Percentiles rank a stretch among this genome's conserved stretches.
phyloP scores from a whole-genome alignment of 83 land plant genomes.

The Isoetes engelmannii region DNA sequence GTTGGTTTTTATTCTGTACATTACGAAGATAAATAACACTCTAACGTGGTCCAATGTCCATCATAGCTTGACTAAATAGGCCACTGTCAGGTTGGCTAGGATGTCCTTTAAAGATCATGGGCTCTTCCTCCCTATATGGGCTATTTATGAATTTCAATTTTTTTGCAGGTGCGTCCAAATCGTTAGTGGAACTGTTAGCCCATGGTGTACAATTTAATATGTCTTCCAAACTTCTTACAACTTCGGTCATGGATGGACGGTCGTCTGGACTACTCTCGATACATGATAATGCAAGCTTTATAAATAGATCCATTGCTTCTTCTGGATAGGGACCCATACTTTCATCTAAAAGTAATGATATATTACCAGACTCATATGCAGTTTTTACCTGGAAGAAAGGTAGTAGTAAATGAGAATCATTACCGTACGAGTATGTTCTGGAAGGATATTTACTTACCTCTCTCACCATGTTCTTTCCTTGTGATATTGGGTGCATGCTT shows the following conservation, averaged over 20 bases:
- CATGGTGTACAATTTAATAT: background rate
- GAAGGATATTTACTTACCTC: background rate
- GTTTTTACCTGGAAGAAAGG: background rate
- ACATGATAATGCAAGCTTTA: conserved; percentile 19
- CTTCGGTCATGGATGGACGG: conserved; percentile 27
- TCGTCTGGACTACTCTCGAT: conserved; percentile 3
- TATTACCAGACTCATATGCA: background rate
- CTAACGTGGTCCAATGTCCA: no score
- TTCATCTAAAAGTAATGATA: background rate
- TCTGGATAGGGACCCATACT: conserved; percentile 5
- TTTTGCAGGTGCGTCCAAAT: no score
- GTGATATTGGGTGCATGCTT: background rate
- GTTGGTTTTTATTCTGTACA: no score
- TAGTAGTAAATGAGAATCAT: background rate
- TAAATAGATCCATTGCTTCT: conserved; percentile 14
- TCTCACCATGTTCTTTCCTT: background rate
- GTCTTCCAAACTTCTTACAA: conserved; percentile 12
- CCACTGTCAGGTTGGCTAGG: no score
- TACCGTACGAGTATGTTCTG: background rate
- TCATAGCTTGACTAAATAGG: no score
- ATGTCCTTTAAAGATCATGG: no score
- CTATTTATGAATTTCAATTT: no score
- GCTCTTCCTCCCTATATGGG: no score
- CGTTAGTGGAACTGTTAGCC: no score
- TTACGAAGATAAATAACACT: no score